Evolutionary conservation across 2,329 filamentous ascomycete species (phyloP).

Genomic region (Calonectria crousiana): DNA sequence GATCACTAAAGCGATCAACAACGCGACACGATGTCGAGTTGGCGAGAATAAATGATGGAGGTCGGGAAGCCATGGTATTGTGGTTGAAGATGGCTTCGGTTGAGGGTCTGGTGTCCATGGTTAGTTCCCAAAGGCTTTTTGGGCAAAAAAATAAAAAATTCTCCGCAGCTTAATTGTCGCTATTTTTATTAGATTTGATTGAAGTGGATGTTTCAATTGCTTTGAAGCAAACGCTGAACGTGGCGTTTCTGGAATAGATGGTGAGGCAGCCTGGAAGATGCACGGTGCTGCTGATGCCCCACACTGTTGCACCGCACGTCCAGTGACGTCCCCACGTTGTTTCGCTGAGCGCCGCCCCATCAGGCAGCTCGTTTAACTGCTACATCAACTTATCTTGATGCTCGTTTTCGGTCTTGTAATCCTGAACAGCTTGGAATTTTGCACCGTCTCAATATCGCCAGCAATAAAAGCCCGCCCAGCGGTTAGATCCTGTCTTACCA

Average conservation of each 20-base stretch:
- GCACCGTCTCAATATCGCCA: background rate
- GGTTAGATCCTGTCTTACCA: background rate
- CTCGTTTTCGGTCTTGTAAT: background rate
- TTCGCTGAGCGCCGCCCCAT: constrained; percentile 25
- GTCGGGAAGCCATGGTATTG: constrained; percentile 26
- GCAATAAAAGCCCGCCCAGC: background rate
- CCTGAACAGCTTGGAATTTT: background rate
- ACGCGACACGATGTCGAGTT: constrained; percentile 35
- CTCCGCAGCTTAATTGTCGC: background rate
- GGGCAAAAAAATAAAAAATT: no score
- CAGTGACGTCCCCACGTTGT: constrained; percentile 7
- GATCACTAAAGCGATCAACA: constrained; percentile 48
- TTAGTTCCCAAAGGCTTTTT: background rate
- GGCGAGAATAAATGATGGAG: constrained; percentile 33
- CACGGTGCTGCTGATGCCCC: constrained; percentile 32
- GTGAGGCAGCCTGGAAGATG: background rate
- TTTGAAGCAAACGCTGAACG: background rate
- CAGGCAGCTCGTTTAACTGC: constrained; percentile 20
- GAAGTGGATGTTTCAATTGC: background rate
- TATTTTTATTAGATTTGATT: background rate
- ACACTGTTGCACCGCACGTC: constrained; percentile 16
- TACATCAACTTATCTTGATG: constrained; percentile 12
- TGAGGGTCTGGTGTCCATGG: background rate
- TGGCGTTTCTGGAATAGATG: constrained; percentile 4
- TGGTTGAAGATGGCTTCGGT: background rate